These are phyloP conservation scores for Fusarium secorum DNA, from an alignment of 2,329 filamentous ascomycete genomes.

Conservation along the genomic window DNA sequence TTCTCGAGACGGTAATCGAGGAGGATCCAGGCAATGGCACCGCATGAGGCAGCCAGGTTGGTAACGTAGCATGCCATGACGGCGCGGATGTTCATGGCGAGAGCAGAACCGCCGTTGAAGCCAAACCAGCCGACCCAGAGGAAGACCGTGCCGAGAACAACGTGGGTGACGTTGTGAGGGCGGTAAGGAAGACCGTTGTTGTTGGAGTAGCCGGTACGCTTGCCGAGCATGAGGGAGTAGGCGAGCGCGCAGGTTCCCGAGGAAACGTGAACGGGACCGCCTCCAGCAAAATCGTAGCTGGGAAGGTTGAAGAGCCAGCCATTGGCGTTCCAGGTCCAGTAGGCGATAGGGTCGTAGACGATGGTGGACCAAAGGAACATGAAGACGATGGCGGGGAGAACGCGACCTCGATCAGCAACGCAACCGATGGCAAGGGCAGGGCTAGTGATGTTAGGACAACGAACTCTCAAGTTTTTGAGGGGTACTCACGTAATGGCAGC, in stretches of 20 bases:
- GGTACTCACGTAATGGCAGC: slow-evolving; percentile 80
- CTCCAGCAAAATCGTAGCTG: slow-evolving; percentile 77
- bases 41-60: slow-evolving; percentile 83
- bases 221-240: slow-evolving; percentile 77
- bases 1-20: slow-evolving; percentile 90
- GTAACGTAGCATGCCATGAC: slow-evolving; percentile 91
- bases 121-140: slow-evolving; percentile 97
- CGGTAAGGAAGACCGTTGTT: slow-evolving; percentile 70
- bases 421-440: slow-evolving; percentile 67
- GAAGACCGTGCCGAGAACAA: slow-evolving; percentile 76
- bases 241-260: slow-evolving; percentile 76
- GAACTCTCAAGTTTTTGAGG: neutral
- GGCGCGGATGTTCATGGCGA: slow-evolving; percentile 83
- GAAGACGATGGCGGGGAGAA: slow-evolving; percentile 69
- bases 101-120: slow-evolving; percentile 88
- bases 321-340: slow-evolving; percentile 79
- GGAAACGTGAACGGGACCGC: slow-evolving; percentile 77
- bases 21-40: slow-evolving; percentile 83
- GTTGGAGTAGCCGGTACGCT: slow-evolving; percentile 68
- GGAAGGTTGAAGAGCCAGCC: slow-evolving; percentile 76
- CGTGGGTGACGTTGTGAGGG: slow-evolving; percentile 77
- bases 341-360: slow-evolving; percentile 77
- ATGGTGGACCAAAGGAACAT: slow-evolving; percentile 76
- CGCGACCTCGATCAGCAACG: slow-evolving; percentile 67
- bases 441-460: slow-evolving; percentile 44